Base-by-base conservation (phyloP, 495 filamentous ascomycete genomes). In the Clohesyomyces aquaticus region DNA sequence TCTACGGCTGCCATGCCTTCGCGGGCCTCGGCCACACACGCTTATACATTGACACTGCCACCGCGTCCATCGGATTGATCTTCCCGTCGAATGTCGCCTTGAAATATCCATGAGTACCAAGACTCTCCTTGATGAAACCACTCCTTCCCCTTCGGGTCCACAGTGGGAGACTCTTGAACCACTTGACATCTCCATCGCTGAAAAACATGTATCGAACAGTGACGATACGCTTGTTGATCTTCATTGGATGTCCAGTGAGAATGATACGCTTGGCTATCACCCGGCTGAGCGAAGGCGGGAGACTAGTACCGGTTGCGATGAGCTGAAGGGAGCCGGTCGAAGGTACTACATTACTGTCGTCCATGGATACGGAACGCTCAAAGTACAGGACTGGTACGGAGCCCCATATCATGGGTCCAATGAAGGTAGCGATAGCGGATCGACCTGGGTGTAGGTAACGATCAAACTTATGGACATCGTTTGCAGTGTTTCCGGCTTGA, bases 151-250 rank as follows among this genome's bases (percentile, higher is more conserved):
- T 77, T 77, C 84, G 91, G 29, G 94, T 98, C 91, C 93, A 98
- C 59, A 98, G 77, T 65, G 91, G 92, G 72, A 98, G 76, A 2
- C 93, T 92, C 76, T 96, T 96, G 81, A 98, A 98, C 91, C 91
- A 98, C 66, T 86, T 81, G 45, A 98, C 88, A 72, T 98, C 95
- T 75, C 96, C 91, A 16, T 83, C 75, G 77, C 96, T 96, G 84
- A 98, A 98, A 81, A 98, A 98, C 94, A 98, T 98, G 82, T 98
- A 98, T 23, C 94, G 87, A 22, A 98, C 86, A 0, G 95, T 98
- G 56, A 98, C 95, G 23, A 98, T 78, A 75, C 89, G 91, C 79
- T 93, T 94, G 83, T 98, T 93, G 69, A 98, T 98, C 80, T 98
- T 97, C 79, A 89, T 96, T 0, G 95, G 93, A 74, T 98, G 94